Evolutionary conservation across 2,329 filamentous ascomycete genomes (phyloP).

Genomic region (Bisporella sp.): DNA sequence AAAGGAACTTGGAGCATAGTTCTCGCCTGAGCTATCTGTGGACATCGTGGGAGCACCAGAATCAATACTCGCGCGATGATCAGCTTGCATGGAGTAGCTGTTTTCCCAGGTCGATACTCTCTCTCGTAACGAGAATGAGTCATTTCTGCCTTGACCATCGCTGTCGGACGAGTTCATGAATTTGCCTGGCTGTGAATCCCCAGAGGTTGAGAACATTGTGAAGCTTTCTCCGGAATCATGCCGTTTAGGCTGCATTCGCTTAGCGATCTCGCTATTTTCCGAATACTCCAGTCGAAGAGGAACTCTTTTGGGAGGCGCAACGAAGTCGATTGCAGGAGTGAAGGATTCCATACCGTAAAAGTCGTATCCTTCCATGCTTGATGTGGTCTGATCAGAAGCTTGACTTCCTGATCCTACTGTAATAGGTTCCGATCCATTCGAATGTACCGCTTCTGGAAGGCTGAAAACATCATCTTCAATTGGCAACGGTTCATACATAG

Average conservation of each 20-base stretch:
- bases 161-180: slow-evolving; percentile 31
- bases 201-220: slow-evolving; percentile 52
- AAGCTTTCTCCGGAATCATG: slow-evolving; percentile 55
- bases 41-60: slow-evolving; percentile 12
- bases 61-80: slow-evolving; percentile 18
- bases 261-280: slow-evolving; percentile 7
- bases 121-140: slow-evolving; percentile 15
- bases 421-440: slow-evolving; percentile 15
- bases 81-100: slow-evolving; percentile 16
- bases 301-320: slow-evolving; percentile 33
- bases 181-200: slow-evolving; percentile 35
- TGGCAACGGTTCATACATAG: slow-evolving; percentile 16
- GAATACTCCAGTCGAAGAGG: slow-evolving; percentile 29
- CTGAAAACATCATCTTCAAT: slow-evolving; percentile 26
- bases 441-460: slow-evolving; percentile 20
- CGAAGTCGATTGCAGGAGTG: slow-evolving; percentile 47
- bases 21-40: slow-evolving; percentile 10
- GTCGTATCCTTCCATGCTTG: slow-evolving; percentile 49
- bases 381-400: slow-evolving; percentile 7
- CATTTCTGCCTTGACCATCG: slow-evolving; percentile 12
- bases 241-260: slow-evolving; percentile 29
- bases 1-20: slow-evolving; percentile 5
- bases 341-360: slow-evolving; percentile 54
- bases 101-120: slow-evolving; percentile 23
- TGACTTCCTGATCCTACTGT: slow-evolving; percentile 16